Conservation (phyloP, 305 asterid genomes). For the Fraxinus velutina region DNA sequence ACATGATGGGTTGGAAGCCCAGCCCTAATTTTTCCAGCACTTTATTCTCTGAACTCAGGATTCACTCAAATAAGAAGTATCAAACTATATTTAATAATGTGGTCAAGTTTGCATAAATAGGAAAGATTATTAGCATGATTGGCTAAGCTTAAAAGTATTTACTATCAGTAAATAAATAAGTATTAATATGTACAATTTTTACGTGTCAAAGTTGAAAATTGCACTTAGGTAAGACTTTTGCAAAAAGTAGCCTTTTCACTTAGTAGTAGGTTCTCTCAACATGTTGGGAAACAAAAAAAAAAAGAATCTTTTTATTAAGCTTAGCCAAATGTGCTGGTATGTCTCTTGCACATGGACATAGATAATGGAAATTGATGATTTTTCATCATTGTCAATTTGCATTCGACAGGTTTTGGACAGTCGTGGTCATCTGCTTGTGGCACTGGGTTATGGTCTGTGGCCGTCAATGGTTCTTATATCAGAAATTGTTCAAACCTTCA, state of each 20-base stretch:
- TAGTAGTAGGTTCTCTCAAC: not conserved
- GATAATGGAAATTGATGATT: not conserved
- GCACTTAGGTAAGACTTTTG: not conserved
- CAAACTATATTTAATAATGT: not conserved
- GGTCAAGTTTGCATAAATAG: not conserved
- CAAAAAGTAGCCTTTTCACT: not conserved
- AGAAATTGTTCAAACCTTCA: slow-evolving; percentile 61
- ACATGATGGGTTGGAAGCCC: not conserved
- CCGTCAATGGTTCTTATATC: slow-evolving; percentile 63
- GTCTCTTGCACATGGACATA: not conserved
- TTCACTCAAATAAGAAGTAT: not conserved
- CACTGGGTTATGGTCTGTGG: slow-evolving; percentile 61
- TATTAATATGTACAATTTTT: not conserved
- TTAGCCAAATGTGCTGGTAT: not conserved
- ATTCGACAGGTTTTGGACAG: slow-evolving; percentile 52
- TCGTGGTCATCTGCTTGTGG: slow-evolving; percentile 59
- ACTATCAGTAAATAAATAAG: not conserved
- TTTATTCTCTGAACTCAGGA: not conserved
- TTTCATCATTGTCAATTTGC: not conserved
- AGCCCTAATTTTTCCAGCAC: not conserved
- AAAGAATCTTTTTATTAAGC: not conserved
- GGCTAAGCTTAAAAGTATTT: not conserved
- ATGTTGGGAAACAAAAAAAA: not conserved
- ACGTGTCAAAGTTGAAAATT: not conserved
- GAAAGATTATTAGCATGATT: not conserved